Conservation (phyloP, 192 early-diverging fungal genomes). For the Entophlyctis luteolus region DNA sequence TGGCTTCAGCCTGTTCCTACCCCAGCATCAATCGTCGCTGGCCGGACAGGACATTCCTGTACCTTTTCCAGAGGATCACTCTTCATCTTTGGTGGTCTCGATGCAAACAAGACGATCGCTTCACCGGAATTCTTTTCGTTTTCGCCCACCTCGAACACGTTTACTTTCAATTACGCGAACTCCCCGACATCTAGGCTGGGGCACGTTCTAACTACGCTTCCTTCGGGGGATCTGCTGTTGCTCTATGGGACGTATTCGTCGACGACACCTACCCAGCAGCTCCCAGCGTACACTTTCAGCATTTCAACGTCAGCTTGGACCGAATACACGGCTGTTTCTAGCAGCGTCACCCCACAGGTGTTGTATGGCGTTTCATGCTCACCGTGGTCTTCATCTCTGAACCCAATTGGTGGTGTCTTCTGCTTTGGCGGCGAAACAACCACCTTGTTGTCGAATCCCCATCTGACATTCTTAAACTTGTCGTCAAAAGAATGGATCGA, state of each 20-base stretch:
- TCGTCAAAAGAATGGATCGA: conserved; percentile 1
- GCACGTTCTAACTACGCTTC: conserved; percentile 3
- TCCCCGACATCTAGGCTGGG: neutral
- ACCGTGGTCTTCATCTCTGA: conserved; percentile 2
- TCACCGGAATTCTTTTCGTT: neutral
- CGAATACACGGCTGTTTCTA: neutral
- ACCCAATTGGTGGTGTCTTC: conserved; percentile 13
- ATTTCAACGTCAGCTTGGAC: neutral
- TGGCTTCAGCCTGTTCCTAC: neutral
- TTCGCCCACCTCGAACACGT: neutral
- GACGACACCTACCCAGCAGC: neutral
- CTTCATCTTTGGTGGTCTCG: conserved; percentile 4
- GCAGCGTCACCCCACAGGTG: neutral
- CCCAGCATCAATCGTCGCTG: neutral
- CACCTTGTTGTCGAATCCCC: neutral
- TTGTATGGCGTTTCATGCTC: conserved; percentile 12
- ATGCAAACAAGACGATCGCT: neutral
- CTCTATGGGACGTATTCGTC: neutral
- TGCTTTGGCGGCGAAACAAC: conserved; percentile 11
- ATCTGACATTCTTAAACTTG: conserved; percentile 9
- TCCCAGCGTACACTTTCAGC: neutral
- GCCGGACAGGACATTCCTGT: conserved; percentile 15
- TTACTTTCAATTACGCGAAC: neutral
- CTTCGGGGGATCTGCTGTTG: neutral
- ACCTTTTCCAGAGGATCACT: neutral